phyloP scores from a whole-genome alignment of 805 yeast species.

The Ogataea methanolica region DNA sequence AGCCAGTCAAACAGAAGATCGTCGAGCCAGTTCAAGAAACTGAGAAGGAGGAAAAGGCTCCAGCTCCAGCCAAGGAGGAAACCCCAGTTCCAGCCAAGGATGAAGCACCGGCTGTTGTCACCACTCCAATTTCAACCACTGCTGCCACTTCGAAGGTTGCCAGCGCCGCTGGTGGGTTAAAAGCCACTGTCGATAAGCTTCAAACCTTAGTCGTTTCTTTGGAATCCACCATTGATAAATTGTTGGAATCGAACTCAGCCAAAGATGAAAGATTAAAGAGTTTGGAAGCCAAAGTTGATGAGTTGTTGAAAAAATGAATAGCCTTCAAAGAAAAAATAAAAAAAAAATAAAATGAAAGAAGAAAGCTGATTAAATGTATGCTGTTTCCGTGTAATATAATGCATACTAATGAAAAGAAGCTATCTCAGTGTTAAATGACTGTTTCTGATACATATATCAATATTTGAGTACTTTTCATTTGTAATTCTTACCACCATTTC shows the following conservation, averaged over 20 bases:
- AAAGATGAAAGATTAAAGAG: conserved; percentile 58
- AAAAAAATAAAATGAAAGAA: conserved; percentile 27
- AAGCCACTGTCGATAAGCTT: conserved; percentile 66
- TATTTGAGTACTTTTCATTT: too few species aligned
- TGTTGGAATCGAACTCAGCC: conserved; percentile 51
- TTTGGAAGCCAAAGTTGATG: conserved; percentile 59
- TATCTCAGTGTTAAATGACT: too few species aligned
- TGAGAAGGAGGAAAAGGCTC: conserved; percentile 3
- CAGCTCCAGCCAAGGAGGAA: conserved; percentile 1
- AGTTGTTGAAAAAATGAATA: conserved; percentile 38
- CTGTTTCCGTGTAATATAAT: too few species aligned
- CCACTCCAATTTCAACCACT: conserved; percentile 19
- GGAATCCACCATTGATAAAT: conserved; percentile 48
- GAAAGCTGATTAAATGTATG: too few species aligned
- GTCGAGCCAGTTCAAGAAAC: conserved; percentile 1
- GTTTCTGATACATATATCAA: too few species aligned
- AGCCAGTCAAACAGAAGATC: conserved; percentile 3
- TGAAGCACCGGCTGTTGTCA: conserved; percentile 13
- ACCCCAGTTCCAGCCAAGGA: conserved; percentile 9
- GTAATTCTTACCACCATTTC: too few species aligned
- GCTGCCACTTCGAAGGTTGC: conserved; percentile 30
- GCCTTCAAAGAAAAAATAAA: too few species aligned
- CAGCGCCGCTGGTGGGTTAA: conserved; percentile 57
- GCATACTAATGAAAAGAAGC: too few species aligned
- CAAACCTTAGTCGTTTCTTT: conserved; percentile 52